Base-by-base conservation (phyloP, 2,329 filamentous ascomycete species). In the Xylaria sp. region DNA sequence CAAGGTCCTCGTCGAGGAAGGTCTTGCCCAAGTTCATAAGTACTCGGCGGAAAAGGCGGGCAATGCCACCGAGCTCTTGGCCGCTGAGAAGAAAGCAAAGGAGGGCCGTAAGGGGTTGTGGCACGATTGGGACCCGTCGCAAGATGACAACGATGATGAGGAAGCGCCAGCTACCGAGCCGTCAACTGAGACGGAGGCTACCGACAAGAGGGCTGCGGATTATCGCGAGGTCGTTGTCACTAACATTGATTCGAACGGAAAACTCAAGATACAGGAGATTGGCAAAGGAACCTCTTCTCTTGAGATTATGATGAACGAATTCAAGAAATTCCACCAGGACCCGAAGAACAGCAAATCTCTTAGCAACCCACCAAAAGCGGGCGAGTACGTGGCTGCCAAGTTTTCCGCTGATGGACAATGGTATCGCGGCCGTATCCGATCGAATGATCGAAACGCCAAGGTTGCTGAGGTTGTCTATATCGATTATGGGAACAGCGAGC, bases 11-110 rank as follows among this genome's bases (percentile, higher is more conserved):
- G 90, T 99, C 1, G 96, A 98, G 81, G 96, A 99, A 82, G 96
- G 96, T 70, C 87, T 98, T 37, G 95, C 96, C 18, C 91, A 91
- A 23, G 95, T 99, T 18, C 95, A 98, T 80, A 90, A 91, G 66
- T 98, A 97, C 84, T 98, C 95, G 28, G 96, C 96, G 0, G 95
- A 99, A 83, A 97, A 97, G 85, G 92, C 93, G 18, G 95, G 94
- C 72, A 96, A 98, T 78, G 91, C 92, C 13, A 89, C 88, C 46
- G 95, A 98, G 82, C 89, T 98, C 9, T 91, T 95, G 77, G 91
- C 91, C 12, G 96, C 96, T 0, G 93, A 99, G 83, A 86, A 92
- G 82, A 91, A 89, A 76, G 96, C 96, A 57, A 98, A 99, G 85
- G 93, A 97, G 75, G 92, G 86, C 34, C 88, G 90, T 70, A 97